Evolutionary conservation across 108 stramenopile species (phyloP), one percentile per base, ranked within the genome.

Genomic region (Cyclotella cryptica): DNA sequence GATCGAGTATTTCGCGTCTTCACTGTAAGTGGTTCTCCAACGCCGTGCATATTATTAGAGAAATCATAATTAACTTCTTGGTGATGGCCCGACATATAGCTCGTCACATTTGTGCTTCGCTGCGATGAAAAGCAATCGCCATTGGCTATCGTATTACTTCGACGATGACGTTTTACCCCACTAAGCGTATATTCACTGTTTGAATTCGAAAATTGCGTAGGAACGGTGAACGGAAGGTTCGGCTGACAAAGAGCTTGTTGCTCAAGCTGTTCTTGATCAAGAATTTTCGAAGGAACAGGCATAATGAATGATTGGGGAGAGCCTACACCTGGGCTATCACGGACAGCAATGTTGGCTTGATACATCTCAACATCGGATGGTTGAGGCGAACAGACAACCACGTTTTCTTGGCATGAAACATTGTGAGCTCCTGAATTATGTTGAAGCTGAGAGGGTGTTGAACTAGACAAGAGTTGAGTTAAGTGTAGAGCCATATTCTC

Each of bases 121-220:
- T 55, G n/a, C 0, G 21, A 12, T 6, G 55, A 55, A 55, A 55
- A 55, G 55, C 55, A 55, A 55, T 55, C 21, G 21, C 55, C 55
- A 24, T 22, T 55, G 3, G 55, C 55, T 22, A 55, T 55, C 21
- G 55, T 55, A 24, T 55, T 55, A 55, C 24, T 22, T 5, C 55
- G n/a, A 12, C 55, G n/a, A 24, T 55, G 55, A 55, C 55, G 55
- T 22, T 55, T 55, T 24, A 24, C 55, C 24, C 55, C 55, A 24
- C 55, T 55, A 2, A 55, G 24, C 4, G 55, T 55, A n/a, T 55
- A 24, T n/a, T 55, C 24, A 26, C 4, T 55, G 55, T 55, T 3
- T 12, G 24, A 22, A 12, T 55, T 55, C 21, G 22, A 22, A 12
- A 26, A 22, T n/a, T 22, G 55, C 11, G n/a, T 55, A 26, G 3